A percentile compares a stretch with the other conserved stretches of the same genome.
Conservation (phyloP, 129 eudicot species). For the Pulicaria dysenterica region DNA sequence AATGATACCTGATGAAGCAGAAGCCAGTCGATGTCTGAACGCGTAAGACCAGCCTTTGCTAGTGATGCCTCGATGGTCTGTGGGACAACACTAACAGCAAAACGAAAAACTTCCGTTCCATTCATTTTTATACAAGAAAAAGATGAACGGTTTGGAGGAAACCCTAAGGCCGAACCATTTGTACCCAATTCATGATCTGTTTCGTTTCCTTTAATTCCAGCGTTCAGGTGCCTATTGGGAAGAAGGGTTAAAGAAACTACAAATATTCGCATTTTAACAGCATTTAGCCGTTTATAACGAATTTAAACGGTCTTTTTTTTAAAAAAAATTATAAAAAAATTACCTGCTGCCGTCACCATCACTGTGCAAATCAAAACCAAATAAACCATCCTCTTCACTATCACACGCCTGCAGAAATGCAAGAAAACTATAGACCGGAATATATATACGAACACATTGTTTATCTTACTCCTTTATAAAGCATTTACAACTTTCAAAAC, state of each 20-base stretch:
- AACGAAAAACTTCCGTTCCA: slow-evolving; percentile 83
- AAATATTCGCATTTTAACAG: neutral
- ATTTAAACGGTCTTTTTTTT: neutral
- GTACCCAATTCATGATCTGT: slow-evolving; percentile 44
- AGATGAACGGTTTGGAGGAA: slow-evolving; percentile 55
- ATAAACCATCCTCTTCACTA: slow-evolving; percentile 76
- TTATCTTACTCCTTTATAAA: no score
- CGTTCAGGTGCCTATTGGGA: slow-evolving; percentile 71
- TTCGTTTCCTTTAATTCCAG: slow-evolving; percentile 46
- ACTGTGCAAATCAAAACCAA: slow-evolving; percentile 91
- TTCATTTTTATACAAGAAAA: slow-evolving; percentile 83
- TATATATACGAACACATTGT: no score
- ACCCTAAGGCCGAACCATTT: slow-evolving; percentile 63
- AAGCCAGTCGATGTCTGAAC: slow-evolving; percentile 80
- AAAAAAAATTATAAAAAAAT: neutral
- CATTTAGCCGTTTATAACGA: neutral
- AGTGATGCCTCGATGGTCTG: slow-evolving; percentile 76
- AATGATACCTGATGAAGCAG: slow-evolving; percentile 82
- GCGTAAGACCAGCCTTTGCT: slow-evolving; percentile 71
- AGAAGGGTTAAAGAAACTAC: neutral
- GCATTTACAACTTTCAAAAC: no score
- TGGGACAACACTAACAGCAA: slow-evolving; percentile 83
- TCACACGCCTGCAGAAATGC: slow-evolving; percentile 68
- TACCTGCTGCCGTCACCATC: slow-evolving; percentile 87
- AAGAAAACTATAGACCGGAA: no score